These are phyloP conservation scores for Mycena sanguinolenta DNA, from an alignment of 768 basidiomycete genomes.

Conservation along the genomic window DNA sequence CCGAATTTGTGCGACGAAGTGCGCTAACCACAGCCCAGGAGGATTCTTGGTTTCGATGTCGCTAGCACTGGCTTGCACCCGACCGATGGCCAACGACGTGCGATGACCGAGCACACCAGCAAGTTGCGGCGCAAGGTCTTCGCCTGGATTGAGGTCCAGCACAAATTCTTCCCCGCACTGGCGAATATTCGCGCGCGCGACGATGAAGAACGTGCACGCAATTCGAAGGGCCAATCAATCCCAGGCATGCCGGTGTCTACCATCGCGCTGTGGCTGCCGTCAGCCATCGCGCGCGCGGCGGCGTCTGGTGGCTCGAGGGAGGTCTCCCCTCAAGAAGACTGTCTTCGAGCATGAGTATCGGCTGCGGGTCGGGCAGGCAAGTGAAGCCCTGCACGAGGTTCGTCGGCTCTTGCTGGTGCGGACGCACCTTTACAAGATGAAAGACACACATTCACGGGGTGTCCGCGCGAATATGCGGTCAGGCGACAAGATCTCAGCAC, in stretches of 20 bases:
- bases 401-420: no score
- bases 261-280: conserved; percentile 13
- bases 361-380: no score
- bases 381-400: no score
- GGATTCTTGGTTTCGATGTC: neutral
- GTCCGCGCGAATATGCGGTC: no score
- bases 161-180: neutral
- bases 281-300: neutral
- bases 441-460: no score
- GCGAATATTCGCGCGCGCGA: neutral
- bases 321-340: no score
- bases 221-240: neutral
- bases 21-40: neutral
- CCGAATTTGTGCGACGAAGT: no score
- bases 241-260: neutral
- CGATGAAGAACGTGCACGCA: neutral
- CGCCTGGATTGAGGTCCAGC: conserved; percentile 33
- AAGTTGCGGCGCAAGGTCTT: conserved; percentile 27
- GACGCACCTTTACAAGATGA: no score
- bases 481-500: no score
- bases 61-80: conserved; percentile 26
- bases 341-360: no score
- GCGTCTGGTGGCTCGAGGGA: no score
- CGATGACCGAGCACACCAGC: conserved; percentile 34
- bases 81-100: conserved; percentile 35